Percentiles rank a stretch among this genome's conserved stretches.
These are phyloP conservation scores for Leccinum disarticulatum DNA, from an alignment of 768 basidiomycete species.

Conservation along the genomic window DNA sequence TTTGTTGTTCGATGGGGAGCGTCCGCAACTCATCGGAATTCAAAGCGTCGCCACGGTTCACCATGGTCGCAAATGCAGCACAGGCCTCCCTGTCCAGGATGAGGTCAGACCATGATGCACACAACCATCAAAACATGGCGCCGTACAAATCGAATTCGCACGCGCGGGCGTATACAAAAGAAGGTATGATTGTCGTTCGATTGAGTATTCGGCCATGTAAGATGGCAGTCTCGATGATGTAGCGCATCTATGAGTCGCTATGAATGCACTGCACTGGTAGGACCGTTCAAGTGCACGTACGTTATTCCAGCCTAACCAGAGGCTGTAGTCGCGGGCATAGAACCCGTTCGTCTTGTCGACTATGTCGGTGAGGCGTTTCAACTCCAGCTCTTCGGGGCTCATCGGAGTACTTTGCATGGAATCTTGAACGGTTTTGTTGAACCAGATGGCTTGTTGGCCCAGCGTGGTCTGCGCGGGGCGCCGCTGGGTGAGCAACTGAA, in stretches of 20 bases:
- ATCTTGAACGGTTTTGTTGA: not conserved
- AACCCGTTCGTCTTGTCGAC: not conserved
- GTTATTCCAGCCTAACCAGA: constrained; percentile 52
- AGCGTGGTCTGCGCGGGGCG: not conserved
- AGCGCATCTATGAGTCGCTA: constrained; percentile 38
- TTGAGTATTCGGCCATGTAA: constrained; percentile 43
- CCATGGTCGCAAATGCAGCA: constrained; percentile 43
- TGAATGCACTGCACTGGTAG: not conserved
- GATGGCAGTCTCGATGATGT: constrained; percentile 46
- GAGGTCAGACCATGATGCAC: not conserved
- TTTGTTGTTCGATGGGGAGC: constrained; percentile 37
- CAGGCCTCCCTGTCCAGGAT: constrained; percentile 32
- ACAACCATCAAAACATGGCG: not conserved
- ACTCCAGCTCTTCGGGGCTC: not conserved
- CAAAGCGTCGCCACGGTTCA: constrained; percentile 44
- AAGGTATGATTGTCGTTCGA: constrained; percentile 45
- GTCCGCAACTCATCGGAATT: constrained; percentile 41
- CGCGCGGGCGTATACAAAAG: constrained; percentile 46
- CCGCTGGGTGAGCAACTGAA: not conserved
- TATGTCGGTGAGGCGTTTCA: not conserved
- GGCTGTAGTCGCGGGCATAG: constrained; percentile 42
- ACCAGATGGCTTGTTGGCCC: not conserved
- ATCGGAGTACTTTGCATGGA: not conserved
- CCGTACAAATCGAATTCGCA: constrained; percentile 39
- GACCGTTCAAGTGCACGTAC: constrained; percentile 20